Conservation (phyloP, 345 rosid species). For the Linum lewisii region DNA sequence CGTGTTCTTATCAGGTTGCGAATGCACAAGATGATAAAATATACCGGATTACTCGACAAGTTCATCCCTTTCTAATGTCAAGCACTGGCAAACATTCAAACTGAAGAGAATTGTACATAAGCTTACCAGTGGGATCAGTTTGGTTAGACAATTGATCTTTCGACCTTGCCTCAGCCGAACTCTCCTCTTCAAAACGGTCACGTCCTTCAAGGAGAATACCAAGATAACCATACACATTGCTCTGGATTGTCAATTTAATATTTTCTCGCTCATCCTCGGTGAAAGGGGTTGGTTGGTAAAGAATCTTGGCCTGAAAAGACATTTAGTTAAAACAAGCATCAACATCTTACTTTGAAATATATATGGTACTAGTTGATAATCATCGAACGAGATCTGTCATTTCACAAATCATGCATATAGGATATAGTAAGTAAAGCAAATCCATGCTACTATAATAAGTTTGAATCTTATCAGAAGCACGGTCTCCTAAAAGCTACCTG, state of each 20-base stretch:
- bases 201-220: slow-evolving; percentile 96
- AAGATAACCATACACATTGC: slow-evolving; percentile 81
- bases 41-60: not conserved
- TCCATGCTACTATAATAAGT: too few relatives aligned
- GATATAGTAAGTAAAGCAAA: too few relatives aligned
- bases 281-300: slow-evolving; percentile 75
- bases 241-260: slow-evolving; percentile 71
- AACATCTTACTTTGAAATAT: not conserved
- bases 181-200: slow-evolving; percentile 88
- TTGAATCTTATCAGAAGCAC: not conserved
- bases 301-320: slow-evolving; percentile 80
- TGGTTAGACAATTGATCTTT: slow-evolving; percentile 22
- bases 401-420: not conserved
- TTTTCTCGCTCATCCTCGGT: slow-evolving; percentile 76
- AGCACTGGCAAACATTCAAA: too few relatives aligned
- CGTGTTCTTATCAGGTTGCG: slow-evolving; percentile 10
- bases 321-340: not conserved
- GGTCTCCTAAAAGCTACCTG: slow-evolving; percentile 40
- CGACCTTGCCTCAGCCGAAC: slow-evolving; percentile 38
- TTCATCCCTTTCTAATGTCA: not conserved
- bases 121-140: slow-evolving; percentile 29
- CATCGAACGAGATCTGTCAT: too few relatives aligned
- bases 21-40: not conserved
- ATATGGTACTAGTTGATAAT: too few relatives aligned
- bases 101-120: slow-evolving; percentile 11